Evolutionary conservation across 805 yeast species (phyloP).

Genomic region (Clavispora santaluciae): DNA sequence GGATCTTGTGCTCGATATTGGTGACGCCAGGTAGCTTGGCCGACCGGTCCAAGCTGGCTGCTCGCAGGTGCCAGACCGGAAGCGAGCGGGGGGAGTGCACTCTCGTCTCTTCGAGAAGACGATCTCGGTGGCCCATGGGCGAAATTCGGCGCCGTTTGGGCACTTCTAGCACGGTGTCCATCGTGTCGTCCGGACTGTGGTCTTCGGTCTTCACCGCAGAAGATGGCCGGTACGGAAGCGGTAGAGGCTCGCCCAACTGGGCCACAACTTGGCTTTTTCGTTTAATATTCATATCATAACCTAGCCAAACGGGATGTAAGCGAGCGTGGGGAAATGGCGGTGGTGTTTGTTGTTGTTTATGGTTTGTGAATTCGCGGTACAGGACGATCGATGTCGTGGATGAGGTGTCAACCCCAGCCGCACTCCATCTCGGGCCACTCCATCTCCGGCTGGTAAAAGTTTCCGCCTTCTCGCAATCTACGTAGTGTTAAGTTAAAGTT

Average conservation of each 20-base stretch:
- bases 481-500: too few relatives aligned
- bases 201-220: constrained; percentile 8
- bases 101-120: constrained; percentile 1
- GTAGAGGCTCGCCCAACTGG: constrained; percentile 33
- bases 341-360: background rate
- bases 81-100: constrained; percentile 3
- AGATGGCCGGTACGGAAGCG: constrained; percentile 26
- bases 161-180: background rate
- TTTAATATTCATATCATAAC: constrained; percentile 15
- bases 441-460: too few relatives aligned
- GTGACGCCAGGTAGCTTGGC: constrained; percentile 1
- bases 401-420: too few relatives aligned
- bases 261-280: constrained; percentile 12
- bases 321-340: background rate
- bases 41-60: constrained; percentile 1
- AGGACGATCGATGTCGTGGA: too few relatives aligned
- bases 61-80: constrained; percentile 9
- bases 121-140: background rate
- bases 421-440: too few relatives aligned
- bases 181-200: constrained; percentile 1
- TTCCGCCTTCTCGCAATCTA: too few relatives aligned
- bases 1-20: constrained; percentile 8
- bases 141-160: background rate
- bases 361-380: background rate
- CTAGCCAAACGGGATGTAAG: background rate